Evolutionary conservation across 495 filamentous ascomycete genomes (phyloP).

Genomic region (Friedmanniomyces simplex): DNA sequence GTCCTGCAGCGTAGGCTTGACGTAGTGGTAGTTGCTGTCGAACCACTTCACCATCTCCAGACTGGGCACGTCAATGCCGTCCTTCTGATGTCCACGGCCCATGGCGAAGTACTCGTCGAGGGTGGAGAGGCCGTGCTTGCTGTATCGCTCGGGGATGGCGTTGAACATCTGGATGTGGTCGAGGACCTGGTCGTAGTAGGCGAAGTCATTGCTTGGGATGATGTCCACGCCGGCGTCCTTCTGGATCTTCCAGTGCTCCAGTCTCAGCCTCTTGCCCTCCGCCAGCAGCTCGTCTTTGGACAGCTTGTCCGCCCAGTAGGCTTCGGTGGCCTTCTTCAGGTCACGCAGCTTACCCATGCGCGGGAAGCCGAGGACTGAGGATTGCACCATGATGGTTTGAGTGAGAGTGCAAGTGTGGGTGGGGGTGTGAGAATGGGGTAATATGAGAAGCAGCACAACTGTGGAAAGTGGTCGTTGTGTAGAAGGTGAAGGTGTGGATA

Average conservation of each 20-base stretch:
- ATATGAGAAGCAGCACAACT: no score
- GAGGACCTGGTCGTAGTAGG: constrained; percentile 96
- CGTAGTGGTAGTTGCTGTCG: constrained; percentile 99
- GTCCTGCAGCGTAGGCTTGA: constrained; percentile 95
- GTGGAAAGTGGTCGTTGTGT: no score
- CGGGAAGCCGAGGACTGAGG: constrained; percentile 68
- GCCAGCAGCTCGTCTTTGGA: constrained; percentile 75
- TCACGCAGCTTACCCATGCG: constrained; percentile 97
- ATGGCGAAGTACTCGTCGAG: constrained; percentile 98
- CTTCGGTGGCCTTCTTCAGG: constrained; percentile 98
- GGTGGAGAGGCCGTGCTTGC: constrained; percentile 67
- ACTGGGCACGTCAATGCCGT: constrained; percentile 80
- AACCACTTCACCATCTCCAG: constrained; percentile 99
- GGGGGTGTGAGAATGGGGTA: neutral
- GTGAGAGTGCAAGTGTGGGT: neutral
- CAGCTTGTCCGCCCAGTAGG: constrained; percentile 92
- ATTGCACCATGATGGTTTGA: constrained; percentile 26
- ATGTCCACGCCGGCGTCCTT: constrained; percentile 92
- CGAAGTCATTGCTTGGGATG: constrained; percentile 99
- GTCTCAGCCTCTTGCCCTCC: constrained; percentile 92
- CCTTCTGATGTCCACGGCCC: constrained; percentile 94
- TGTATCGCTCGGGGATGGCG: constrained; percentile 83
- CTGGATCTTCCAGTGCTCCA: constrained; percentile 98
- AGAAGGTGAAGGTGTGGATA: no score
- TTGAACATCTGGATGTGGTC: constrained; percentile 98